These are phyloP conservation scores for Leishmania lainsoni DNA, from an alignment of 208 protist genomes.

Conservation along the genomic window DNA sequence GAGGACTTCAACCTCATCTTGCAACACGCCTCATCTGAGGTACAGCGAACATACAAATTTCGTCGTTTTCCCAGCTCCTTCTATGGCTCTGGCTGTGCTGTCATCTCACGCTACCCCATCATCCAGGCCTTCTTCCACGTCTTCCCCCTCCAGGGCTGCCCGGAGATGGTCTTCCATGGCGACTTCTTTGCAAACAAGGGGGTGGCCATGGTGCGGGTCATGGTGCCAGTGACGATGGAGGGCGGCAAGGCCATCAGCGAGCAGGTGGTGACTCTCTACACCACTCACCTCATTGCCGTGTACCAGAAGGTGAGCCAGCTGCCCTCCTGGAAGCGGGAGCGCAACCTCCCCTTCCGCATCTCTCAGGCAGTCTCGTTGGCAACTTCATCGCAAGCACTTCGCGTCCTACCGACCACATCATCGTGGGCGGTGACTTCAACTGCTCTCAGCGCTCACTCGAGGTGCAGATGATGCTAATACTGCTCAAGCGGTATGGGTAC, in stretches of 20 bases:
- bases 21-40: conserved; percentile 31
- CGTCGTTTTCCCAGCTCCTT: conserved; percentile 81
- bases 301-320: conserved; percentile 76
- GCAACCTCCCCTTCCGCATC: conserved; percentile 80
- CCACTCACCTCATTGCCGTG: conserved; percentile 81
- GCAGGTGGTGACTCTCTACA: conserved; percentile 76
- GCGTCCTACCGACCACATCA: conserved; percentile 62
- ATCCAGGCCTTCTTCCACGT: conserved; percentile 73
- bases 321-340: conserved; percentile 63
- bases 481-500: conserved; percentile 76
- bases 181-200: conserved; percentile 93
- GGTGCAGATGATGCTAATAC: conserved; percentile 75
- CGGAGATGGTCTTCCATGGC: conserved; percentile 85
- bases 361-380: conserved; percentile 81
- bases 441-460: conserved; percentile 78
- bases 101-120: conserved; percentile 86
- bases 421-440: conserved; percentile 91
- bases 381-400: conserved; percentile 80
- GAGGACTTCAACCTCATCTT: conserved; percentile 78
- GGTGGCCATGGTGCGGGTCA: conserved; percentile 61
- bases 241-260: conserved; percentile 16
- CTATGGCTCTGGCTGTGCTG: conserved; percentile 84
- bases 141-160: conserved; percentile 83
- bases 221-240: conserved; percentile 48
- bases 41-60: conserved; percentile 64